Conservation (phyloP, 169 alveolate genomes). For the Plasmodium gaboni region DNA sequence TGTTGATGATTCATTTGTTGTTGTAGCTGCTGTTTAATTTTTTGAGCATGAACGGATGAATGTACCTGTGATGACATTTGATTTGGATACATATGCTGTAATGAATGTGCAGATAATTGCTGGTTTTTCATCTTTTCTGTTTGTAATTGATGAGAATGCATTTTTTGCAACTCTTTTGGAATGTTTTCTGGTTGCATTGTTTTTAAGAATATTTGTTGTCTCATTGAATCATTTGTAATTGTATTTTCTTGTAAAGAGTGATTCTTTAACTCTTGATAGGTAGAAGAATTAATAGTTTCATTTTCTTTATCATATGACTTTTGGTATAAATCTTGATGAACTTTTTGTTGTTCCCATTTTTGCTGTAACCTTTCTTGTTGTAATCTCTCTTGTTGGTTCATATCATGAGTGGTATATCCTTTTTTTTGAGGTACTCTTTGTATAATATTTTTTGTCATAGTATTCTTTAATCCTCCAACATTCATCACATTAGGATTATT, state of each 20-base stretch:
- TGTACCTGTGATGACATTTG: slow-evolving; percentile 1
- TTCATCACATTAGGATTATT: slow-evolving; percentile 20
- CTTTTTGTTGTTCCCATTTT: slow-evolving; percentile 34
- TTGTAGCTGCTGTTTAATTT: slow-evolving; percentile 4
- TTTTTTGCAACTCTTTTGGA: slow-evolving; percentile 45
- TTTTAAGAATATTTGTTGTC: slow-evolving; percentile 47
- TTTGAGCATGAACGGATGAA: not conserved
- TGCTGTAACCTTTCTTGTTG: slow-evolving; percentile 67
- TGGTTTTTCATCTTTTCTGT: slow-evolving; percentile 25
- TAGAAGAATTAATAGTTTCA: slow-evolving; percentile 5
- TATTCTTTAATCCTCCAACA: slow-evolving; percentile 33
- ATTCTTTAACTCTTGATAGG: slow-evolving; percentile 25
- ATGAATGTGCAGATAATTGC: slow-evolving; percentile 20
- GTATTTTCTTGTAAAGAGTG: slow-evolving; percentile 25
- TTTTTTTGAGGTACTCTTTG: slow-evolving; percentile 30
- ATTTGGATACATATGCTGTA: not conserved
- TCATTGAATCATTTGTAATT: slow-evolving; percentile 26
- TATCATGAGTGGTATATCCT: slow-evolving; percentile 25
- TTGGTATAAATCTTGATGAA: slow-evolving; percentile 47
- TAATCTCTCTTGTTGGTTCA: slow-evolving; percentile 45
- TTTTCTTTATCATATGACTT: slow-evolving; percentile 46
- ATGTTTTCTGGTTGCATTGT: slow-evolving; percentile 43
- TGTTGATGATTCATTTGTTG: slow-evolving; percentile 28
- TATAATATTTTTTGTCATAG: slow-evolving; percentile 27
- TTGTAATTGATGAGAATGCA: slow-evolving; percentile 29